phyloP scores from a whole-genome alignment of 768 basidiomycete species.

The Leccinum pellstonianum region DNA sequence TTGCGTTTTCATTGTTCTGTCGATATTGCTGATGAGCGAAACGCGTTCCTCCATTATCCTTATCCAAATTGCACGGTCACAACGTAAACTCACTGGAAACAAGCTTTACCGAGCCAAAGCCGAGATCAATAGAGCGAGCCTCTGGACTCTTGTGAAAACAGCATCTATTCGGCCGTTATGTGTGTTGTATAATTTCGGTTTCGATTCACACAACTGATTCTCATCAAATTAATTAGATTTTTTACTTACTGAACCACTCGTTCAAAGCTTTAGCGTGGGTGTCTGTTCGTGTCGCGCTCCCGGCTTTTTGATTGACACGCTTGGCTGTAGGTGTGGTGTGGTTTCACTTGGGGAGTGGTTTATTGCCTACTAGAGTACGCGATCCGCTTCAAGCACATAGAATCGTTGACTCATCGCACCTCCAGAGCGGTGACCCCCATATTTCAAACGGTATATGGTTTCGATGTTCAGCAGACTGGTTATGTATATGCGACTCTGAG shows the following conservation, averaged over 20 bases:
- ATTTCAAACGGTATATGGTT: slow-evolving; percentile 56
- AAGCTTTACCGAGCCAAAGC: slow-evolving; percentile 55
- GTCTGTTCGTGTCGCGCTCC: not conserved
- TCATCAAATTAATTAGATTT: slow-evolving; percentile 19
- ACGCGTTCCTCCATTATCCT: slow-evolving; percentile 73
- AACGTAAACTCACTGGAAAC: slow-evolving; percentile 67
- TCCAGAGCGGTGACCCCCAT: slow-evolving; percentile 53
- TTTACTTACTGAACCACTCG: slow-evolving; percentile 59
- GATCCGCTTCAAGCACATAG: not conserved
- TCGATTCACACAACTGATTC: slow-evolving; percentile 1
- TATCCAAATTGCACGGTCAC: slow-evolving; percentile 54
- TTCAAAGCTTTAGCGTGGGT: slow-evolving; percentile 67
- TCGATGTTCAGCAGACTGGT: slow-evolving; percentile 59
- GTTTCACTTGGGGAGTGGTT: slow-evolving; percentile 73
- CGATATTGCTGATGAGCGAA: slow-evolving; percentile 62
- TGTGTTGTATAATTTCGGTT: slow-evolving; percentile 34
- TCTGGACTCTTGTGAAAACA: slow-evolving; percentile 59
- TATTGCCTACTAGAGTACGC: slow-evolving; percentile 62
- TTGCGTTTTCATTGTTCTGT: slow-evolving; percentile 45
- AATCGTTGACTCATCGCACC: not conserved
- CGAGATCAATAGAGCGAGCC: slow-evolving; percentile 57
- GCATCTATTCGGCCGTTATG: slow-evolving; percentile 70
- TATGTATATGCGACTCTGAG: slow-evolving; percentile 53
- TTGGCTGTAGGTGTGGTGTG: slow-evolving; percentile 53
- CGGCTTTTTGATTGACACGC: not conserved